A percentile compares a stretch with the other conserved stretches of the same genome.
phyloP scores from a whole-genome alignment of 768 basidiomycete species.

The Tylopilus rubrobrunneus region DNA sequence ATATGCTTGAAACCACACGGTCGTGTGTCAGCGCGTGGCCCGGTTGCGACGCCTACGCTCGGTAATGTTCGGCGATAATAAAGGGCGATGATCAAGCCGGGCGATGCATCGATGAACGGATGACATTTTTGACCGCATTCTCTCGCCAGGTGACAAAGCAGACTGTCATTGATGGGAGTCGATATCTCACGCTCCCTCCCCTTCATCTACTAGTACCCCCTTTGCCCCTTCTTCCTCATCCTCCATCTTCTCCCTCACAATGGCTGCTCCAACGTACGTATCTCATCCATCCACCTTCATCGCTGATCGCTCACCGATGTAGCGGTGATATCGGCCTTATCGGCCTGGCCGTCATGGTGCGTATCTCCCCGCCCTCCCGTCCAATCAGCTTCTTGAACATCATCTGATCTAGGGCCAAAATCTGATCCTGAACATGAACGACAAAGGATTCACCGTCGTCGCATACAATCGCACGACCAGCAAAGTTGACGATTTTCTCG shows the following conservation, averaged over 20 bases:
- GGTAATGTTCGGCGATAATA: background rate
- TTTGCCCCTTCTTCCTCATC: conserved; percentile 29
- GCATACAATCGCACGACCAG: conserved; percentile 96
- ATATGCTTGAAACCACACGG: background rate
- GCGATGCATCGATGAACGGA: background rate
- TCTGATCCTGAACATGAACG: conserved; percentile 97
- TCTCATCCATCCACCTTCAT: background rate
- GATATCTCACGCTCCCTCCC: conserved; percentile 16
- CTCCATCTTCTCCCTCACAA: conserved; percentile 25
- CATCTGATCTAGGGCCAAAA: conserved; percentile 75
- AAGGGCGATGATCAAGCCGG: background rate
- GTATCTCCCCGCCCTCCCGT: conserved; percentile 17
- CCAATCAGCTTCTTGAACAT: conserved; percentile 9
- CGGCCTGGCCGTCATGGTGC: conserved; percentile 97
- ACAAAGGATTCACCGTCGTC: conserved; percentile 97
- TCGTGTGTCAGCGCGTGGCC: background rate
- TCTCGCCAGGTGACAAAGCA: conserved; percentile 1
- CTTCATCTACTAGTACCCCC: conserved; percentile 16
- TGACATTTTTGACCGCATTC: too few species aligned
- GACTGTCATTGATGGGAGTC: background rate
- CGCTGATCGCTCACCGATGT: conserved; percentile 20
- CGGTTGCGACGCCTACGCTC: background rate
- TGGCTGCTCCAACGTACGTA: conserved; percentile 48
- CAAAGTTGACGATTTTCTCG: conserved; percentile 95
- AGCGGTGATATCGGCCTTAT: conserved; percentile 98